Evolutionary conservation across 768 basidiomycete genomes (phyloP).

Genomic region (Termitomyces sp.): DNA sequence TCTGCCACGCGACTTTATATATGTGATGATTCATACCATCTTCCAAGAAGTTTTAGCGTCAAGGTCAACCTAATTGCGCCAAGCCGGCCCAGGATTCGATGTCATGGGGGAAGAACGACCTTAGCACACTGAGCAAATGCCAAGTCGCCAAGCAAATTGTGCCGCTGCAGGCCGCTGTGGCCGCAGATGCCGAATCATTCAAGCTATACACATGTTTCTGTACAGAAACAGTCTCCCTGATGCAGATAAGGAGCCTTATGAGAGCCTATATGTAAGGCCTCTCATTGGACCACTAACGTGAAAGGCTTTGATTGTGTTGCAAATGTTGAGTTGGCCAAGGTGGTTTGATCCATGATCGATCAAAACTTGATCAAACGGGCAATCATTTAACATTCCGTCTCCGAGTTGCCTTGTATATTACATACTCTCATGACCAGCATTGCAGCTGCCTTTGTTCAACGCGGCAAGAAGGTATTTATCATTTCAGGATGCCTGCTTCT

Average conservation of each 20-base stretch:
- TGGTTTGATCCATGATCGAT: not conserved
- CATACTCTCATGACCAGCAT: slow-evolving; percentile 4
- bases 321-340: not conserved
- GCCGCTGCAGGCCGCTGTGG: not conserved
- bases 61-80: slow-evolving; percentile 6
- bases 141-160: slow-evolving; percentile 13
- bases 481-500: not conserved
- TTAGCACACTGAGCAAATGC: slow-evolving; percentile 7
- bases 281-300: not conserved
- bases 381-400: not conserved
- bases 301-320: not conserved
- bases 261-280: not conserved
- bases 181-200: not conserved
- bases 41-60: slow-evolving; percentile 18
- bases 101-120: not conserved
- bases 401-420: slow-evolving; percentile 1
- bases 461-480: slow-evolving; percentile 30
- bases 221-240: not conserved
- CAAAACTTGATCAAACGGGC: slow-evolving; percentile 6
- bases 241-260: not conserved
- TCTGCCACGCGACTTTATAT: slow-evolving; percentile 9
- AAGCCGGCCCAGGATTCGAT: slow-evolving; percentile 9
- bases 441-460: slow-evolving; percentile 28
- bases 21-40: slow-evolving; percentile 6
- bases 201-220: not conserved